phyloP scores from a whole-genome alignment of 257 asterid species.

The Nyctanthes arbortristis region DNA sequence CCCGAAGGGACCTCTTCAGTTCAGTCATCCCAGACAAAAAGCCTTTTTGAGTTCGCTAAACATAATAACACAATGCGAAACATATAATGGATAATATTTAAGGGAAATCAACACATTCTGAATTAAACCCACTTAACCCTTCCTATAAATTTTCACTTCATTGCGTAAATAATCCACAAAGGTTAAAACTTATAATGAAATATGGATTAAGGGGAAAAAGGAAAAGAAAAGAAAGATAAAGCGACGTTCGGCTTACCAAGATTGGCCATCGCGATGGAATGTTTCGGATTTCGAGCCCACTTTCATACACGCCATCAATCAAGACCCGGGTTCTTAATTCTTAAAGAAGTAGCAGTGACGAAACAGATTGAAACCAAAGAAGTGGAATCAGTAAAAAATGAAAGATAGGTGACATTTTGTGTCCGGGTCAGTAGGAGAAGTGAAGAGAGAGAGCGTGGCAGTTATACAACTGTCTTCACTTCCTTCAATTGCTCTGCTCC shows the following conservation, averaged over 20 bases:
- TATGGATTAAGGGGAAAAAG: not conserved
- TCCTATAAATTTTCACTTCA: not conserved
- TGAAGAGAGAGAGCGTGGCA: conserved; percentile 13
- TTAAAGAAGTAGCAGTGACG: not conserved
- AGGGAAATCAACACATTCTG: not conserved
- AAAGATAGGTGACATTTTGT: conserved; percentile 16
- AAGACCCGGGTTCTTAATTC: not conserved
- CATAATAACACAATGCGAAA: not conserved
- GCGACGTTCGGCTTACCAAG: conserved; percentile 44
- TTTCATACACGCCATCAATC: conserved; percentile 64
- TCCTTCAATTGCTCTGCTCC: conserved; percentile 39
- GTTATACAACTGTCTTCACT: conserved; percentile 37
- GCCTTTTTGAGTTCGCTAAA: not conserved
- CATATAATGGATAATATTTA: not conserved
- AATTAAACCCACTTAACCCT: no score
- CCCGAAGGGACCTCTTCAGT: not conserved
- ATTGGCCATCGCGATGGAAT: conserved; percentile 69
- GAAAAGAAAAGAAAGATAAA: no score
- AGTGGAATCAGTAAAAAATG: not conserved
- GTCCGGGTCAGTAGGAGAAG: conserved; percentile 48
- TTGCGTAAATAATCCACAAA: not conserved
- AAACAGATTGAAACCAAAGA: not conserved
- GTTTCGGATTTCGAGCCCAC: conserved; percentile 89
- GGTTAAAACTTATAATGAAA: not conserved
- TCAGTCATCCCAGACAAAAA: not conserved